Evolutionary conservation across 495 filamentous ascomycete genomes (phyloP).

Genomic region (Pseudoneurospora amorphoporcata): DNA sequence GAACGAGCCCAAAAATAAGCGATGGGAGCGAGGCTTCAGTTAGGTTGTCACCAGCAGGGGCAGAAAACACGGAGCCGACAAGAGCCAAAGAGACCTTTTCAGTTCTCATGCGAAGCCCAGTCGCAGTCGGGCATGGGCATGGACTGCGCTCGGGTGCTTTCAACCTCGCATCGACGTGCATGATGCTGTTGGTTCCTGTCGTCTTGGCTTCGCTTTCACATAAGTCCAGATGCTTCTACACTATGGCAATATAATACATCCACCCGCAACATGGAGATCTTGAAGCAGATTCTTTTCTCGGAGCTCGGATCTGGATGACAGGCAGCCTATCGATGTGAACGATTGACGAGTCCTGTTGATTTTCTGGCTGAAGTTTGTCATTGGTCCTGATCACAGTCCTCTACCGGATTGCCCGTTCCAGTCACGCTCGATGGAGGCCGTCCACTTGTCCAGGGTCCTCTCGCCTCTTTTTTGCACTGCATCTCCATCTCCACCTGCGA

Average conservation of each 20-base stretch:
- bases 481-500: neutral
- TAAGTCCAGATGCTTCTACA: neutral
- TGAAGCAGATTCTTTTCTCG: neutral
- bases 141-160: neutral
- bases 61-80: neutral
- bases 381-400: neutral
- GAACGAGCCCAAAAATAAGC: neutral
- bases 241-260: neutral
- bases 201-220: neutral
- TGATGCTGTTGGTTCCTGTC: neutral
- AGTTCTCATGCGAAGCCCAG: neutral
- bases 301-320: neutral
- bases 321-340: neutral
- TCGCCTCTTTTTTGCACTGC: neutral
- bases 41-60: neutral
- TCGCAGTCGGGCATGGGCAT: neutral
- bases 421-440: neutral
- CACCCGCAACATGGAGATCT: neutral
- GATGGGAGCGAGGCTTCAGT: neutral
- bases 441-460: neutral
- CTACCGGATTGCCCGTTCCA: neutral
- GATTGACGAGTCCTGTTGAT: neutral
- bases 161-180: neutral
- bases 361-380: neutral
- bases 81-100: neutral